Base-by-base conservation (phyloP, 768 basidiomycete genomes). In the Leccinellum rugosiceps region DNA sequence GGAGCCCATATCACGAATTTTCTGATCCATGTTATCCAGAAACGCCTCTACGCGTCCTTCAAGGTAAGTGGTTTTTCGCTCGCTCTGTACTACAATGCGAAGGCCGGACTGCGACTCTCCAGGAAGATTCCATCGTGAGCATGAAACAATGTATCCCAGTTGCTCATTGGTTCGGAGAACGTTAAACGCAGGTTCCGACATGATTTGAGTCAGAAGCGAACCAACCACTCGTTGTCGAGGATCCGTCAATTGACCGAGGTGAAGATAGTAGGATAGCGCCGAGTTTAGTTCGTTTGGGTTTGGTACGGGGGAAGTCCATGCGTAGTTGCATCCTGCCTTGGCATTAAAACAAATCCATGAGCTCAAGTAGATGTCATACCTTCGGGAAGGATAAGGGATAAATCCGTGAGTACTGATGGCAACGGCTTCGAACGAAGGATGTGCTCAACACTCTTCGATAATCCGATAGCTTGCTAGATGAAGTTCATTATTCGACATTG, bases 161-260 rank as follows among this genome's bases (percentile, higher is more conserved):
- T 99, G 97, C 68, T 98, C 93, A 68, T 92, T 87, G 4, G 95
- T 98, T 28, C 97, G 87, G 30, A 99, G 81, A 23, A 86, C 77
- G 68, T 96, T 87, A 74, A 98, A 99, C 10, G 90, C 83, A 1
- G 95, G 96, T 65, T 99, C 97, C n/a, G 81, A 77, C 35, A 95
- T 78, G 56, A 98, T 89, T 63, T 95, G 92, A 0, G 80, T 80
- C 23, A 98, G 83, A 14, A 99, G 79, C 2, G 84, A 75, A 23
- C 87, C 79, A 2, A 79, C 78, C 25, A 90, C 86, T 4, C 94
- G 86, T 11, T 83, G 74, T 19, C 71, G 78, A 47, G 83, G 80
- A 67, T 94, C 84, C 7, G 76, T 76, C 31, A 85, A 68, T 38
- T 85, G 78, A 11, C 95, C 95, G 58, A 90, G 79, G 65, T 92